Percentiles rank a stretch among this genome's conserved stretches.
phyloP scores from a whole-genome alignment of 352 stramenopile species.

The Globisporangium iwayamae region DNA sequence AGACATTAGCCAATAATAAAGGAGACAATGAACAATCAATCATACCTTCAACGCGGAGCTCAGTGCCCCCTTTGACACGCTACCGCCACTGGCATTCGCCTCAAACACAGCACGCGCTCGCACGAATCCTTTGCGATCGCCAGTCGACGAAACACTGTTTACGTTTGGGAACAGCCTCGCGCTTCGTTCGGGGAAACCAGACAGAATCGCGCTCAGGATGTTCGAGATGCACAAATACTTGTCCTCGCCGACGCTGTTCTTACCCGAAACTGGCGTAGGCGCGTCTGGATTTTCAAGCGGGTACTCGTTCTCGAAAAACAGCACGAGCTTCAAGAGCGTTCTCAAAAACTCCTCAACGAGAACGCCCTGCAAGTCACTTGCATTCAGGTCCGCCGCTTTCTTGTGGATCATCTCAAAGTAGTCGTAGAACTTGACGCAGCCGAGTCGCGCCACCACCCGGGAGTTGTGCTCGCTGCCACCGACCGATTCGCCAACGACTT shows the following conservation, averaged over 20 bases:
- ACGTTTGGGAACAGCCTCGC: slow-evolving; percentile 48
- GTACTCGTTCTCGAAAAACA: slow-evolving; percentile 74
- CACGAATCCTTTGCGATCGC: slow-evolving; percentile 10
- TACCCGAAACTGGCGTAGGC: not conserved
- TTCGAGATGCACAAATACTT: slow-evolving; percentile 59
- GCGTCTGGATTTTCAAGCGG: slow-evolving; percentile 17
- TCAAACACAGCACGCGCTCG: slow-evolving; percentile 21
- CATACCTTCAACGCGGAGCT: slow-evolving; percentile 32
- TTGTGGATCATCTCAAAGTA: slow-evolving; percentile 74
- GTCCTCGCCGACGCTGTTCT: slow-evolving; percentile 23
- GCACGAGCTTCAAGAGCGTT: slow-evolving; percentile 62
- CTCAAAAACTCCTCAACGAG: slow-evolving; percentile 75
- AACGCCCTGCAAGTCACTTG: slow-evolving; percentile 73
- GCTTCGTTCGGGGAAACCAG: slow-evolving; percentile 40
- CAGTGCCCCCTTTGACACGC: slow-evolving; percentile 22
- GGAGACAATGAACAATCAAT: not conserved
- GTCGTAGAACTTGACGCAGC: slow-evolving; percentile 66
- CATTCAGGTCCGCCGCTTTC: slow-evolving; percentile 54
- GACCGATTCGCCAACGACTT: slow-evolving; percentile 26
- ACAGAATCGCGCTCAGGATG: slow-evolving; percentile 61
- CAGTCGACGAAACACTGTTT: not conserved
- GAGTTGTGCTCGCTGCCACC: slow-evolving; percentile 20
- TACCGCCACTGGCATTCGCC: slow-evolving; percentile 25
- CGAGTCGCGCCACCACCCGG: slow-evolving; percentile 24
- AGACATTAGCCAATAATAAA: not conserved